Conservation (phyloP, 371 early-diverging fungal genomes). For the Actinomortierella ambigua region DNA sequence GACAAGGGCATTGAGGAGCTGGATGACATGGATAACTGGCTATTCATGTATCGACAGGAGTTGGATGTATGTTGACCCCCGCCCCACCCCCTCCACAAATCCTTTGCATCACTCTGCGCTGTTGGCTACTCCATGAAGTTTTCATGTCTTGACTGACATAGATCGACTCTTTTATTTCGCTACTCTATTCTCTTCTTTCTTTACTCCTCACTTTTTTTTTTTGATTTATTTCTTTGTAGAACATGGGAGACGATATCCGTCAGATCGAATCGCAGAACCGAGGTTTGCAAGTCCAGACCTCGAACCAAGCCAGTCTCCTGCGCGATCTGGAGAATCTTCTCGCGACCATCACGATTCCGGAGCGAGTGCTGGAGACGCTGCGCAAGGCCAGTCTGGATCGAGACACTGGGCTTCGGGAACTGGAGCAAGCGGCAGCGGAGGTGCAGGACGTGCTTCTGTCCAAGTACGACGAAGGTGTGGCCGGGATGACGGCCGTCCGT, state of each 20-base stretch:
- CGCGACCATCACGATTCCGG: conserved; percentile 72
- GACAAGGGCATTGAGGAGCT: conserved; percentile 81
- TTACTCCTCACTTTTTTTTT: too few relatives aligned
- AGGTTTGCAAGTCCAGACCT: conserved; percentile 84
- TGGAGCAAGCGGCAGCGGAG: conserved; percentile 80
- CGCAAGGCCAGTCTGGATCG: conserved; percentile 86
- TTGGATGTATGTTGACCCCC: conserved; percentile 68
- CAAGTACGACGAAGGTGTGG: conserved; percentile 69
- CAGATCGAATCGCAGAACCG: conserved; percentile 93
- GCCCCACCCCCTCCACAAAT: neutral
- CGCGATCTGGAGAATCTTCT: conserved; percentile 81
- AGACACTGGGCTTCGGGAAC: conserved; percentile 71
- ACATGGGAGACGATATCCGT: conserved; percentile 95
- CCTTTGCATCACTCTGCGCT: too few relatives aligned
- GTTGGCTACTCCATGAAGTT: too few relatives aligned
- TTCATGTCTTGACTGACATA: conserved; percentile 6
- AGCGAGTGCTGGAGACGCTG: conserved; percentile 71
- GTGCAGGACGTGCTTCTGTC: conserved; percentile 80
- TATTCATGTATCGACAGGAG: conserved; percentile 83
- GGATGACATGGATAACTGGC: conserved; percentile 85
- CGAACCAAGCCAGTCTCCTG: conserved; percentile 85
- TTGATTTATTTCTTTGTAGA: conserved; percentile 46
- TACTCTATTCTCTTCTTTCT: too few relatives aligned
- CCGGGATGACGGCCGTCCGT: conserved; percentile 77
- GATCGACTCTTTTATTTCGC: neutral